Evolutionary conservation across 2,329 filamentous ascomycete genomes (phyloP).

Genomic region (Fusarium coffeatum): DNA sequence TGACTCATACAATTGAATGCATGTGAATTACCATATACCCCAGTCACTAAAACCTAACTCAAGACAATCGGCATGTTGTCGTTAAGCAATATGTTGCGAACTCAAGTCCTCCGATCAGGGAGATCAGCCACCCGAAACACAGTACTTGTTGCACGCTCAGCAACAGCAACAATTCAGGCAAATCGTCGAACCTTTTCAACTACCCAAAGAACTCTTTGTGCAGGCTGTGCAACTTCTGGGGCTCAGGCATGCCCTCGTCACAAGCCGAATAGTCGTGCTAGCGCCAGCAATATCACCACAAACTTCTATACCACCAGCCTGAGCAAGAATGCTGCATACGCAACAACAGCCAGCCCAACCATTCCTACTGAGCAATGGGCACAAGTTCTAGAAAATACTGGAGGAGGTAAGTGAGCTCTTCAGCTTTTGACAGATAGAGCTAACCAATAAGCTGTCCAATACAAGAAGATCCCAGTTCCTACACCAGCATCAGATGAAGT

Average conservation of each 20-base stretch:
- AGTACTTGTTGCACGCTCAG: constrained; percentile 22
- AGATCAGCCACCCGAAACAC: constrained; percentile 26
- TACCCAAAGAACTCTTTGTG: constrained; percentile 27
- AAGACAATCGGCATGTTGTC: constrained; percentile 18
- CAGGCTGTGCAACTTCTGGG: constrained; percentile 19
- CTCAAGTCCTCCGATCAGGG: constrained; percentile 22
- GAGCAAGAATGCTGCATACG: constrained; percentile 35
- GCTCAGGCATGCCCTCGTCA: constrained; percentile 34
- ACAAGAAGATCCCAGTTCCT: constrained; percentile 82
- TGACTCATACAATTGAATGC: background rate
- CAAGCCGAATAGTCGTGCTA: constrained; percentile 19
- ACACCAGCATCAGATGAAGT: constrained; percentile 87
- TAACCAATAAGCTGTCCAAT: constrained; percentile 63
- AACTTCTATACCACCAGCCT: constrained; percentile 15
- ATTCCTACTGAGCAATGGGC: constrained; percentile 89
- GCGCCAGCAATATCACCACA: constrained; percentile 16
- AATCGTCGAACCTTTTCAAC: constrained; percentile 32
- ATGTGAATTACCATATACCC: background rate
- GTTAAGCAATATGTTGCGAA: constrained; percentile 35
- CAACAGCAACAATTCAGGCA: constrained; percentile 12
- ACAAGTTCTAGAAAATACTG: constrained; percentile 82
- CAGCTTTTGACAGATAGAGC: rapidly evolving
- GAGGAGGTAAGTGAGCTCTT: constrained; percentile 61
- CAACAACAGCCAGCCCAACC: constrained; percentile 44
- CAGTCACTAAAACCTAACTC: background rate